Base-by-base conservation (phyloP, 805 yeast species). In the Kazachstania bromeliacearum region DNA sequence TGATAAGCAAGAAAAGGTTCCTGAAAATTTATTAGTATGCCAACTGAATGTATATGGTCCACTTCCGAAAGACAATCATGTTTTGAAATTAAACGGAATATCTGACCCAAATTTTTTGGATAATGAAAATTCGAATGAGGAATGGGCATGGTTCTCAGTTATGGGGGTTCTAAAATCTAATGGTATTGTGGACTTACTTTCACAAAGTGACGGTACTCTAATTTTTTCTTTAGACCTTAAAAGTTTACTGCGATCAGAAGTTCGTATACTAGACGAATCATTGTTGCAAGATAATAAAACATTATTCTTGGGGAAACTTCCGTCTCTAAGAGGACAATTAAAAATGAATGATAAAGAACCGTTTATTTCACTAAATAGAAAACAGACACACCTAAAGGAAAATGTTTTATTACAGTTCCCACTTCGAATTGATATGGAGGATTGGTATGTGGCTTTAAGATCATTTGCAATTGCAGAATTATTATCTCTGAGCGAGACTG, bases 81-180 rank as follows among this genome's bases (percentile, higher is more conserved):
- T 36, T 5, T 41, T 43, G 39, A 41, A 39, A 35, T 6, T 37
- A 29, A 29, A 38, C 17, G 20, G 16, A 17, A 15, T 18, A 3
- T 28, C 33, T 8, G 9, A 36, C 6, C 34, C 13, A 17, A 31
- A 21, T 15, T 31, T 9, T 15, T 25, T 17, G 8, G 30, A 28
- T 25, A 14, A 29, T 19, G 27, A 27, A n/a, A 19, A 17, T 7
- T 10, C 26, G 4, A 18, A 7, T 12, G 34, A 30, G 0, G 53
- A 60, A 16, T 83, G 75, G 48, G 77, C 77, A 4, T 82, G 89
- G 89, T 79, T 79, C 50, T 68, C 66, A 35, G 74, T 82, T 1
- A 78, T 77, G 79, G 87, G 83, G 0, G 79, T 75, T 13, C 51
- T 82, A 28, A 74, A 73, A 50, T 70, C 80, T 1, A 67, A 76